These are phyloP conservation scores for Poronia punctata DNA, from an alignment of 495 filamentous ascomycete genomes.

Conservation along the genomic window DNA sequence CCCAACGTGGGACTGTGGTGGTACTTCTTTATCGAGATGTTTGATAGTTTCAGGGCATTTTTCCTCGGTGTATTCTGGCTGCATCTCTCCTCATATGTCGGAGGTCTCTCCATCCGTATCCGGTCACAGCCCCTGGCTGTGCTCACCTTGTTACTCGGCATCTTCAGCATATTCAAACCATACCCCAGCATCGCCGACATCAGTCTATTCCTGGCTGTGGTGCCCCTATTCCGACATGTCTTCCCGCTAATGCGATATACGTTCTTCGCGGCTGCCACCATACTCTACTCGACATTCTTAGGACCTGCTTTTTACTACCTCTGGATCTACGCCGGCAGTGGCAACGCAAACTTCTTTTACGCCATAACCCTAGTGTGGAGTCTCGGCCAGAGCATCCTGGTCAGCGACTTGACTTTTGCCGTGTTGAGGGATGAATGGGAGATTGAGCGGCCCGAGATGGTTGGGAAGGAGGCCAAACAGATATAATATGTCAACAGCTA, in stretches of 20 bases:
- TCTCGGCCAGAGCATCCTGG: constrained; percentile 67
- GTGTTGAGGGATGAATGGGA: constrained; percentile 92
- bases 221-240: constrained; percentile 88
- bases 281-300: constrained; percentile 81
- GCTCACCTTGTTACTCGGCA: constrained; percentile 70
- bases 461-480: constrained; percentile 76
- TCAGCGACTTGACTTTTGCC: constrained; percentile 81
- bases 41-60: constrained; percentile 94
- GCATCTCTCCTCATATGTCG: constrained; percentile 82
- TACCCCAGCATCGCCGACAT: constrained; percentile 90
- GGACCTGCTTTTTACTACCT: constrained; percentile 95
- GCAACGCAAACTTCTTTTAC: constrained; percentile 99
- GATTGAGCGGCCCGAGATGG: constrained; percentile 80
- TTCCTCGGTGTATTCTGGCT: constrained; percentile 98
- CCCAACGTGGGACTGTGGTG: constrained; percentile 97
- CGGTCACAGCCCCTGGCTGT: constrained; percentile 80
- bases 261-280: constrained; percentile 71
- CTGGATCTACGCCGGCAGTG: constrained; percentile 97
- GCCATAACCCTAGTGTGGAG: constrained; percentile 98
- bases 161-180: constrained; percentile 90
- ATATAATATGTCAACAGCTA: constrained; percentile 60
- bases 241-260: constrained; percentile 93
- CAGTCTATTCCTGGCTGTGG: constrained; percentile 70
- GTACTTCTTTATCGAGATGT: constrained; percentile 99
- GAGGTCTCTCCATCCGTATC: constrained; percentile 71